phyloP scores from a whole-genome alignment of 352 stramenopile species.

The Peronosclerospora sorghi region DNA sequence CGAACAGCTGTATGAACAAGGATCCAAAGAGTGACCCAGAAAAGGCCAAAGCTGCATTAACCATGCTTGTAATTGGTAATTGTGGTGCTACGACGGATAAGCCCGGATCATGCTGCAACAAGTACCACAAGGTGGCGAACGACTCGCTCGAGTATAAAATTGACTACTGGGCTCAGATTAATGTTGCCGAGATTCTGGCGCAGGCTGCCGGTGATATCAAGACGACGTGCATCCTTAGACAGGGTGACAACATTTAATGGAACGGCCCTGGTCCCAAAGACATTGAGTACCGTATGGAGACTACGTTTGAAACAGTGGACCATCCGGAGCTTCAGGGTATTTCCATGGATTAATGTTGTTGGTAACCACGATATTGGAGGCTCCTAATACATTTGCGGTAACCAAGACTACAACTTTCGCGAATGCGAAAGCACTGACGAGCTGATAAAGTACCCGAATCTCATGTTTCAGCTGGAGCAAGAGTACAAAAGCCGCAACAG shows the following conservation, averaged over 20 bases:
- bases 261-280: conserved; percentile 70
- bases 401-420: conserved; percentile 81
- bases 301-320: conserved; percentile 76
- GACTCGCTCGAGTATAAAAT: too few relatives aligned
- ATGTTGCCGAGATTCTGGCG: too few relatives aligned
- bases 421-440: conserved; percentile 62
- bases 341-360: conserved; percentile 81
- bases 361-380: conserved; percentile 83
- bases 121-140: too few relatives aligned
- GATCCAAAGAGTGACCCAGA: conserved; percentile 59
- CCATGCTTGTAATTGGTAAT: conserved; percentile 80
- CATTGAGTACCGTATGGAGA: too few relatives aligned
- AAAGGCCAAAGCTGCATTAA: conserved; percentile 37
- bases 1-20: conserved; percentile 14
- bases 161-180: too few relatives aligned
- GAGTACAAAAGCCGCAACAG: conserved; percentile 73
- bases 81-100: conserved; percentile 82
- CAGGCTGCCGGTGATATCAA: too few relatives aligned
- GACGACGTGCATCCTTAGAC: conserved; percentile 54
- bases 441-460: conserved; percentile 73
- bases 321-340: conserved; percentile 51
- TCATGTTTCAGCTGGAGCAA: conserved; percentile 71
- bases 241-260: conserved; percentile 86
- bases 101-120: conserved; percentile 75
- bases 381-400: conserved; percentile 75